Base-by-base conservation (phyloP, 2,329 filamentous ascomycete species). In the Simplicillium sp. region DNA sequence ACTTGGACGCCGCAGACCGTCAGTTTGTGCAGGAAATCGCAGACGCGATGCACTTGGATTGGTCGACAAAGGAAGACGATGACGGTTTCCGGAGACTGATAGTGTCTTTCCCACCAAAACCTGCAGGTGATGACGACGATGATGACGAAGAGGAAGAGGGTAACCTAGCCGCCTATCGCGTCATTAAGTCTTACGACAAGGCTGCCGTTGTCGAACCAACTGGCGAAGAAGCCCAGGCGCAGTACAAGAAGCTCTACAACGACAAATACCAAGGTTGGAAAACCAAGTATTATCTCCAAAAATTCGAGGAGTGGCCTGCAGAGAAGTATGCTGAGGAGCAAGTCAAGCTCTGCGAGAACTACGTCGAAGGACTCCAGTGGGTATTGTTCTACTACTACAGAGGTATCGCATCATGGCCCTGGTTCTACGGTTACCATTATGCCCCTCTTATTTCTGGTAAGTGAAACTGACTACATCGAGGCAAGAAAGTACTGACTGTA, bases 301-400 rank as follows among this genome's bases (percentile, higher is more conserved):
- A 97, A 60, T 96, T 96, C 50, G 66, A 82, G 25, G 84, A 84
- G 40, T 98, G 90, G 88, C 79, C 82, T 13, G 70, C 84, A 11
- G 82, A 87, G 37, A 83, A 87, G 52, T 82, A 90, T 49, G 79
- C 67, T 14, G 53, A 79, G 33, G 87, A 94, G 60, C 72, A 97
- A 56, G 81, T 71, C 40, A 82, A 84, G 48, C 70, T 98, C 45
- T 84, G 87, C 18, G 88, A 97, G 62, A 98, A 97, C 63, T 98
- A 98, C 54, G 88, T 98, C 7, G 87, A 98, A 64, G 92, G 92
- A 46, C 67, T 98, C 45, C 92, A 98, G 60, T 98, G 92, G 94
- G 92, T 98, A 34, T 70, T 98, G 38, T 96, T 84, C 62, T 98
- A 98, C 68, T 98, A 98, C 64, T 98, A 98, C 65, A 82, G 83